These are phyloP conservation scores for Xanthoconium stramineum DNA, from an alignment of 768 basidiomycete species.

Conservation along the genomic window DNA sequence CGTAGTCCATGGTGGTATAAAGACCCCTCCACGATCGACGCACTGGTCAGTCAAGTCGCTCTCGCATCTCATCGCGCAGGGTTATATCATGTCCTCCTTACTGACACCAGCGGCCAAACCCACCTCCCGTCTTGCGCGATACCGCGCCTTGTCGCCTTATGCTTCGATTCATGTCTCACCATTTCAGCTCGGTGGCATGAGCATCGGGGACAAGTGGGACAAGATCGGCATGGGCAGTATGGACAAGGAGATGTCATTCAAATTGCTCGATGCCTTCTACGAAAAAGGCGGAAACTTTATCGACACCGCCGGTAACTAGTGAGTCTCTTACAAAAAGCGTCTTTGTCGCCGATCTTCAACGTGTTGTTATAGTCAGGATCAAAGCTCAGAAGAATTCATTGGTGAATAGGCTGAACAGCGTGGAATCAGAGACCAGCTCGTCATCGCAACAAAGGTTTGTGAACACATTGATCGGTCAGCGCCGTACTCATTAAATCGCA, in stretches of 20 bases:
- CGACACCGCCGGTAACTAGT: slow-evolving; percentile 48
- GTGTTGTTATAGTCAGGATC: slow-evolving; percentile 41
- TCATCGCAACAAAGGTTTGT: slow-evolving; percentile 42
- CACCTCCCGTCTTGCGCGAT: slow-evolving; percentile 27
- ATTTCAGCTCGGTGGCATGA: slow-evolving; percentile 41
- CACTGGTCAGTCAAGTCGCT: no score
- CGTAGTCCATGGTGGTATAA: no score
- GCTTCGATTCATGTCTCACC: slow-evolving; percentile 43
- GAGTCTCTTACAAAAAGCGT: background rate
- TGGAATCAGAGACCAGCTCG: slow-evolving; percentile 45
- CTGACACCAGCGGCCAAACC: slow-evolving; percentile 24
- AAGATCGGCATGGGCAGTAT: slow-evolving; percentile 34
- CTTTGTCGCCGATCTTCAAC: background rate
- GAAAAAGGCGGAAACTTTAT: slow-evolving; percentile 48
- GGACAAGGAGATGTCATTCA: slow-evolving; percentile 42
- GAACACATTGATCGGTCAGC: no score
- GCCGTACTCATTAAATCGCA: slow-evolving; percentile 4
- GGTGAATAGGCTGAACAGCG: slow-evolving; percentile 49
- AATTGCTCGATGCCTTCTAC: slow-evolving; percentile 35
- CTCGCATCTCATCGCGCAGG: no score
- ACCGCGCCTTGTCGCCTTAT: slow-evolving; percentile 33
- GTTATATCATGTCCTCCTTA: background rate
- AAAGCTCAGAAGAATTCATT: slow-evolving; percentile 50
- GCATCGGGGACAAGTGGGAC: slow-evolving; percentile 40
- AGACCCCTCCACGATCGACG: no score